Evolutionary conservation across 108 stramenopile species (phyloP).

Genomic region (Cyclotella baltica): DNA sequence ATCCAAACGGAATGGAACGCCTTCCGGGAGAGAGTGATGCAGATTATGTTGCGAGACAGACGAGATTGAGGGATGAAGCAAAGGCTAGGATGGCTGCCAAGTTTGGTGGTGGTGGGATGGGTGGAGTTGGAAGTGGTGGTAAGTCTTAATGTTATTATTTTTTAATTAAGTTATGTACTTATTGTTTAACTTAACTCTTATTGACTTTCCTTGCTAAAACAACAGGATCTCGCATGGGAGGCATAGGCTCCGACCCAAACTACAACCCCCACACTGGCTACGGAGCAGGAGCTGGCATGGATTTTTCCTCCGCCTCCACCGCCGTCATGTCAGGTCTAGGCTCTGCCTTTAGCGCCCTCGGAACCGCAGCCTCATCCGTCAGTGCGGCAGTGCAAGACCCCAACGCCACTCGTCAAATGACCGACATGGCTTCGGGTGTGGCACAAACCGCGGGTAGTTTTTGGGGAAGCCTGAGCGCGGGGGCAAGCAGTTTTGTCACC

Average conservation of each 20-base stretch:
- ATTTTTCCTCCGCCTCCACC: constrained; percentile 42
- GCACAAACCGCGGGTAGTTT: constrained; percentile 67
- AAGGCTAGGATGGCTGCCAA: constrained; percentile 87
- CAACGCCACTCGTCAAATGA: constrained; percentile 44
- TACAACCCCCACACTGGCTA: constrained; percentile 72
- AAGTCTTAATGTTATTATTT: not conserved
- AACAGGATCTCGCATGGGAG: constrained; percentile 65
- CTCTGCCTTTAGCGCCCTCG: constrained; percentile 63
- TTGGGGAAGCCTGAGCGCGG: constrained; percentile 75
- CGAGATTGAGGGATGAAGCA: constrained; percentile 86
- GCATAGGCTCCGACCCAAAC: constrained; percentile 78
- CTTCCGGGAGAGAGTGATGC: constrained; percentile 89
- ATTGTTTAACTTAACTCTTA: not conserved
- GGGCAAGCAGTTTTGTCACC: constrained; percentile 62
- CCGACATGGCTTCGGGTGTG: constrained; percentile 32
- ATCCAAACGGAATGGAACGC: constrained; percentile 92
- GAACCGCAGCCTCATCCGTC: constrained; percentile 42
- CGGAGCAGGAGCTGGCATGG: constrained; percentile 44
- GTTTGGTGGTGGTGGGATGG: constrained; percentile 79
- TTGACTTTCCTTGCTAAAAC: not conserved
- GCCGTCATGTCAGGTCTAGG: constrained; percentile 67
- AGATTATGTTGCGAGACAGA: constrained; percentile 93
- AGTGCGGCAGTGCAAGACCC: constrained; percentile 58
- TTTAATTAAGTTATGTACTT: not conserved
- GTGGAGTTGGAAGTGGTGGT: constrained; percentile 59